These are phyloP conservation scores for Raffaelea albimanens DNA, from an alignment of 2,329 filamentous ascomycete genomes.

Conservation along the genomic window DNA sequence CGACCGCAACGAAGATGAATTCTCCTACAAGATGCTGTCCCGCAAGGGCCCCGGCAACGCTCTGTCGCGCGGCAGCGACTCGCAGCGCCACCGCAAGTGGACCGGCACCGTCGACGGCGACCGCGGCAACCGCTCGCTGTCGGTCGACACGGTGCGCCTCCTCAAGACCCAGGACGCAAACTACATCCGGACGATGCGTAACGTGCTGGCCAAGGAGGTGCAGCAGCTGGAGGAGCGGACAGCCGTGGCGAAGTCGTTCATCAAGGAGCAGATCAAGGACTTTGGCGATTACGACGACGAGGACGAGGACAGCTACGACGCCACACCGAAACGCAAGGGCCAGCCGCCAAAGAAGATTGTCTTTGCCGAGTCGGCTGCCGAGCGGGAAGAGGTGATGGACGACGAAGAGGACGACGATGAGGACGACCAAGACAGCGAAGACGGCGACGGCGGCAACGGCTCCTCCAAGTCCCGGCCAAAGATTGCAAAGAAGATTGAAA, in stretches of 20 bases:
- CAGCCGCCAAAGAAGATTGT: conserved; percentile 37
- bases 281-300: conserved; percentile 16
- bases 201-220: conserved; percentile 49
- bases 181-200: conserved; percentile 54
- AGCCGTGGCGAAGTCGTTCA: conserved; percentile 30
- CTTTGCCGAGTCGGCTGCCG: conserved; percentile 33
- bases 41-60: conserved; percentile 41
- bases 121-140: conserved; percentile 45
- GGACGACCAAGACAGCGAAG: conserved; percentile 18
- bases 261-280: conserved; percentile 14
- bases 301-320: conserved; percentile 20
- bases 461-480: background rate
- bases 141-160: conserved; percentile 48
- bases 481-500: conserved; percentile 20
- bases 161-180: conserved; percentile 62
- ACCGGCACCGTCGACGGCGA: conserved; percentile 48
- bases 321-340: conserved; percentile 11
- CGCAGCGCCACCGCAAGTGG: conserved; percentile 36
- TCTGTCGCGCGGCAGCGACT: conserved; percentile 23
- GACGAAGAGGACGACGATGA: conserved; percentile 22
- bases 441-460: conserved; percentile 10
- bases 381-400: conserved; percentile 25
- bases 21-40: conserved; percentile 62
- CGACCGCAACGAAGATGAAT: conserved; percentile 63
- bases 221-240: conserved; percentile 43